phyloP scores from a whole-genome alignment of 2,329 filamentous ascomycete species.

The Alternaria rosae region DNA sequence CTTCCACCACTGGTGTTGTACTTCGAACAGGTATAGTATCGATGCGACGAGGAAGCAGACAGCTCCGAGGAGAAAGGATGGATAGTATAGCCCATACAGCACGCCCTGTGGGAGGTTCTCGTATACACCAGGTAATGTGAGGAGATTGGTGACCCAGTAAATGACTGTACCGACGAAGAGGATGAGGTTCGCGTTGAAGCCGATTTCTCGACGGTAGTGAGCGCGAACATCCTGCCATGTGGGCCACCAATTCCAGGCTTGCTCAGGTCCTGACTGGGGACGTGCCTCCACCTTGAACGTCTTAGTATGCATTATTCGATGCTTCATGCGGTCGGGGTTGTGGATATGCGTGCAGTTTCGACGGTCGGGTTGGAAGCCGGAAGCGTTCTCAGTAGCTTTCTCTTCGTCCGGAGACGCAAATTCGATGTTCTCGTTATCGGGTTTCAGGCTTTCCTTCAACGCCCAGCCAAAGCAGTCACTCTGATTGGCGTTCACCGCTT shows the following conservation, averaged over 20 bases:
- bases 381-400: neutral
- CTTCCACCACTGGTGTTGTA: neutral
- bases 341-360: neutral
- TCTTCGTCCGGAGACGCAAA: neutral
- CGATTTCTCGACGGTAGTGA: neutral
- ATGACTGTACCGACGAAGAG: neutral
- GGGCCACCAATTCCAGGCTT: neutral
- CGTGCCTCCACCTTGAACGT: neutral
- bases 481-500: constrained; percentile 4
- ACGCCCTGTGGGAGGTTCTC: neutral
- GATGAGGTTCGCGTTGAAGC: neutral
- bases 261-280: neutral
- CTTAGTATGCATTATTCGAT: neutral
- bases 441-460: neutral
- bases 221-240: neutral
- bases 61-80: neutral
- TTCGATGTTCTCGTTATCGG: neutral
- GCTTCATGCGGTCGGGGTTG: neutral
- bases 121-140: neutral
- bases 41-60: neutral
- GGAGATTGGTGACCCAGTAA: neutral
- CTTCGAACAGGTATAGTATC: neutral
- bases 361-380: neutral
- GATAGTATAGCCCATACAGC: neutral
- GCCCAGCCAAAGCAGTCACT: constrained; percentile 3